Evolutionary conservation across 2,329 filamentous ascomycete species (phyloP).

Genomic region (Alternaria solani): DNA sequence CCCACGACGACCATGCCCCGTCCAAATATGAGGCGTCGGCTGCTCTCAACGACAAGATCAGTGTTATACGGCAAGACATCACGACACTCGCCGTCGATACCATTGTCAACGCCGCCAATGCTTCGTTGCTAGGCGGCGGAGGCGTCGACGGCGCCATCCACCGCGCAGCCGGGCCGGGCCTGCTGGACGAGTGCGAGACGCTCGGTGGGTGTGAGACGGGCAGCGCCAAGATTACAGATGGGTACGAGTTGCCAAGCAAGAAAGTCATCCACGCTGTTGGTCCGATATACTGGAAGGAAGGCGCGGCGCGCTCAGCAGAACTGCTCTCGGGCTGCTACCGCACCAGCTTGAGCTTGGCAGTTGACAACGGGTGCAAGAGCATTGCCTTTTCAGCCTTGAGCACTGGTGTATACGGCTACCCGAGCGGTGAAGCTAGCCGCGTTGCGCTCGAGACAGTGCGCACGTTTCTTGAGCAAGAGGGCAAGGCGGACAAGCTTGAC

Average conservation of each 20-base stretch:
- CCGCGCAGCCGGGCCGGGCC: conserved; percentile 73
- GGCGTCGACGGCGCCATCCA: conserved; percentile 85
- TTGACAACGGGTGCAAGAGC: conserved; percentile 69
- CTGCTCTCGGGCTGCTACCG: conserved; percentile 72
- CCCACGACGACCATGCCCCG: conserved; percentile 21
- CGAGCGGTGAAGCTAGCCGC: conserved; percentile 74
- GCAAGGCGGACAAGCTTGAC: conserved; percentile 64
- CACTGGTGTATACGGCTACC: conserved; percentile 91
- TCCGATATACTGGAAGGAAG: conserved; percentile 70
- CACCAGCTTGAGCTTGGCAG: conserved; percentile 75
- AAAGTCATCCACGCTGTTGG: conserved; percentile 92
- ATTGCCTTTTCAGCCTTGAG: conserved; percentile 87
- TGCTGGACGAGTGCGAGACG: conserved; percentile 74
- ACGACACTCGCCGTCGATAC: conserved; percentile 79
- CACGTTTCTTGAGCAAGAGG: conserved; percentile 60
- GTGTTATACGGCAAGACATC: conserved; percentile 78
- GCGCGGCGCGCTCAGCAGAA: conserved; percentile 46
- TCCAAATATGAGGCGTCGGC: conserved; percentile 27
- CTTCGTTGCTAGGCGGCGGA: conserved; percentile 80
- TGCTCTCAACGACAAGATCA: conserved; percentile 70
- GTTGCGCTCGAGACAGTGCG: conserved; percentile 71
- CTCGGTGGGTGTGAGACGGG: conserved; percentile 80
- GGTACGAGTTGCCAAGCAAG: conserved; percentile 76
- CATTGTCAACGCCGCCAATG: conserved; percentile 94
- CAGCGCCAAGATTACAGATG: conserved; percentile 81